These are phyloP conservation scores for Paecilomyces formosus DNA, from an alignment of 2,329 filamentous ascomycete genomes.

Conservation along the genomic window DNA sequence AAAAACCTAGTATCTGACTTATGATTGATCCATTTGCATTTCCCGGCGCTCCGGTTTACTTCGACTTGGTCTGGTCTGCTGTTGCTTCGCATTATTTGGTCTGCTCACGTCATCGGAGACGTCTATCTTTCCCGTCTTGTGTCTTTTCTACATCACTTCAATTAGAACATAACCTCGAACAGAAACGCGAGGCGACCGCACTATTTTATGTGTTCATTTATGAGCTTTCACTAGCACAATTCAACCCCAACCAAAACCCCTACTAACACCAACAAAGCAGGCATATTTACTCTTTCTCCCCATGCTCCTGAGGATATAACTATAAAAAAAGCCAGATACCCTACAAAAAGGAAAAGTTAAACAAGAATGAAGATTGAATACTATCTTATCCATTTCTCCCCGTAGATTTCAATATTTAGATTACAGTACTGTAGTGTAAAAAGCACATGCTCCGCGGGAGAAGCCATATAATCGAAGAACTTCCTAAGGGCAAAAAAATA, in stretches of 20 bases:
- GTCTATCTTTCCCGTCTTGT: background rate
- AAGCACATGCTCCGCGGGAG: too few species aligned
- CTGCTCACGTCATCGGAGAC: background rate
- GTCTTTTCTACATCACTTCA: background rate
- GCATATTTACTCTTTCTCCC: background rate
- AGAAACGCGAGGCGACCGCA: background rate
- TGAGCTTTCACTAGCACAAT: background rate
- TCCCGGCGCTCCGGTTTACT: background rate
- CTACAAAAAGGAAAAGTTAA: background rate
- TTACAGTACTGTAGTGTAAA: too few species aligned
- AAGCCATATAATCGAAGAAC: too few species aligned
- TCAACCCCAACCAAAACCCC: background rate
- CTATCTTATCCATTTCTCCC: background rate
- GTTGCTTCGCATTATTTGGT: background rate
- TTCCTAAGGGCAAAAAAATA: too few species aligned
- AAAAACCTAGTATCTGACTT: background rate
- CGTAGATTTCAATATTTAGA: background rate
- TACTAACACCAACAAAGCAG: background rate
- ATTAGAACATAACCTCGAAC: background rate
- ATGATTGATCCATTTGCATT: background rate
- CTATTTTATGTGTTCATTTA: background rate
- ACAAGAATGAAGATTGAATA: background rate
- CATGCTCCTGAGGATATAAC: background rate
- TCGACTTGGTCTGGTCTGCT: background rate
- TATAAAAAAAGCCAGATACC: constrained; percentile 7